Conservation (phyloP, 1,284 basidiomycete genomes). For the Naganishia liquefaciens region DNA sequence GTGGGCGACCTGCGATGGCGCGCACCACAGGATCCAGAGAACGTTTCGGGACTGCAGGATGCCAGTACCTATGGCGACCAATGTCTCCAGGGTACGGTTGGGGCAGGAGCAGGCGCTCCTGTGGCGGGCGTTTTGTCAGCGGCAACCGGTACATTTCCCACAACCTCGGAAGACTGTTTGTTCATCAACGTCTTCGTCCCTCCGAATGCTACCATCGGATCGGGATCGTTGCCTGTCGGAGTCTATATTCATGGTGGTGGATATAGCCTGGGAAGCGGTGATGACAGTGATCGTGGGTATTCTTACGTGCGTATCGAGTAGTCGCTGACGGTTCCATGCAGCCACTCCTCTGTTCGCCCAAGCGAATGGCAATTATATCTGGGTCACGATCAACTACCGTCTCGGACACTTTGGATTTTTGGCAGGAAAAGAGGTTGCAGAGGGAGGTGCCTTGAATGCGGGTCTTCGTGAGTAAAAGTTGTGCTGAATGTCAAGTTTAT, state of each 20-base stretch:
- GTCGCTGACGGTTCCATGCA: conserved; percentile 37
- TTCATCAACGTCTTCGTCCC: conserved; percentile 54
- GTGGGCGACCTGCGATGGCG: conserved; percentile 41
- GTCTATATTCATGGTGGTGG: conserved; percentile 46
- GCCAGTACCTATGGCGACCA: conserved; percentile 2
- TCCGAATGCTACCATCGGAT: conserved; percentile 34
- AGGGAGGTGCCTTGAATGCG: conserved; percentile 58
- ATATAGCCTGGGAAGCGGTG: conserved; percentile 51
- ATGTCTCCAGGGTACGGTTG: conserved; percentile 20
- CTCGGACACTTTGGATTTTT: conserved; percentile 57
- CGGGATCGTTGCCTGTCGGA: conserved; percentile 40
- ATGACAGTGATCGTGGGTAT: conserved; percentile 54
- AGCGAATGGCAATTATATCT: conserved; percentile 56
- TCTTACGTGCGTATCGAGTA: neutral
- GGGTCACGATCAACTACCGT: conserved; percentile 64
- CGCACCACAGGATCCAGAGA: conserved; percentile 20
- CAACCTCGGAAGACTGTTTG: conserved; percentile 52
- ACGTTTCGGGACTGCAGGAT: conserved; percentile 4
- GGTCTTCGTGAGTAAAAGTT: conserved; percentile 56
- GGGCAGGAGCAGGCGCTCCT: neutral
- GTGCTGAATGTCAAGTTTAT: neutral
- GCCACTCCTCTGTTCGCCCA: conserved; percentile 35
- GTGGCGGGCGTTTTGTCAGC: neutral
- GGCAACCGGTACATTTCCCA: conserved; percentile 19
- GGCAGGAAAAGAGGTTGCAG: conserved; percentile 59